A percentile compares a stretch with the other conserved stretches of the same genome.
These are phyloP conservation scores for Scedosporium aurantiacum DNA, from an alignment of 2,329 filamentous ascomycete species.

Conservation along the genomic window DNA sequence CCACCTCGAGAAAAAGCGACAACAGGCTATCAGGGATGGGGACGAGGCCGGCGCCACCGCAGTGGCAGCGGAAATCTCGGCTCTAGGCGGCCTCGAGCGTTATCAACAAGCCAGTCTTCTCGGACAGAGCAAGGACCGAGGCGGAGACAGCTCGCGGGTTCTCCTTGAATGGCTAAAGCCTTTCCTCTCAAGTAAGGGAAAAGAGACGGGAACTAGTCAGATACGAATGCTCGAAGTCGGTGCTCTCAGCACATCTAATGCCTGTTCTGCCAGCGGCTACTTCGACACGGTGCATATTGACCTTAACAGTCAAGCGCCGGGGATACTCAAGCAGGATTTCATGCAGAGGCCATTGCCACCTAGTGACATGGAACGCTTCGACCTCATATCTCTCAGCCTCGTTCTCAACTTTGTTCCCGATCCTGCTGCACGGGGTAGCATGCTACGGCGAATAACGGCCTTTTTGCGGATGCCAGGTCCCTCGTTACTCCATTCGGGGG, in stretches of 20 bases:
- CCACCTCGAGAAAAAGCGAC: constrained; percentile 50
- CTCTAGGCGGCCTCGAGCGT: constrained; percentile 47
- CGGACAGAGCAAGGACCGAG: constrained; percentile 53
- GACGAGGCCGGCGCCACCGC: constrained; percentile 35
- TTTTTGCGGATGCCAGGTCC: constrained; percentile 44
- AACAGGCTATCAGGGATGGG: constrained; percentile 41
- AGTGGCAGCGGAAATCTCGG: constrained; percentile 42
- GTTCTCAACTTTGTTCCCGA: constrained; percentile 92
- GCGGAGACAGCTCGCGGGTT: constrained; percentile 55
- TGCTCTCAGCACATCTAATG: constrained; percentile 73
- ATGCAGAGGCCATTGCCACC: constrained; percentile 73
- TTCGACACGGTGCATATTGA: constrained; percentile 80
- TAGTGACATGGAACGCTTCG: constrained; percentile 55
- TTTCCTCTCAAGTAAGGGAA: constrained; percentile 8
- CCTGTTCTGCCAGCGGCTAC: constrained; percentile 60
- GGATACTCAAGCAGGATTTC: constrained; percentile 84
- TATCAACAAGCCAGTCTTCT: constrained; percentile 61
- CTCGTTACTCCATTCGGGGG: constrained; percentile 11
- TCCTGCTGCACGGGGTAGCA: constrained; percentile 62
- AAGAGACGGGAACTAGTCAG: constrained; percentile 11
- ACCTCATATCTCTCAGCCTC: constrained; percentile 82
- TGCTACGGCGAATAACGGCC: constrained; percentile 65
- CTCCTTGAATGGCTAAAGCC: constrained; percentile 52
- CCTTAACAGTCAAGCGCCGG: constrained; percentile 71
- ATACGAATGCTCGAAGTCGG: constrained; percentile 79